Evolutionary conservation across 192 early-diverging fungal species (phyloP).

Genomic region (Radiomyces spectabilis): DNA sequence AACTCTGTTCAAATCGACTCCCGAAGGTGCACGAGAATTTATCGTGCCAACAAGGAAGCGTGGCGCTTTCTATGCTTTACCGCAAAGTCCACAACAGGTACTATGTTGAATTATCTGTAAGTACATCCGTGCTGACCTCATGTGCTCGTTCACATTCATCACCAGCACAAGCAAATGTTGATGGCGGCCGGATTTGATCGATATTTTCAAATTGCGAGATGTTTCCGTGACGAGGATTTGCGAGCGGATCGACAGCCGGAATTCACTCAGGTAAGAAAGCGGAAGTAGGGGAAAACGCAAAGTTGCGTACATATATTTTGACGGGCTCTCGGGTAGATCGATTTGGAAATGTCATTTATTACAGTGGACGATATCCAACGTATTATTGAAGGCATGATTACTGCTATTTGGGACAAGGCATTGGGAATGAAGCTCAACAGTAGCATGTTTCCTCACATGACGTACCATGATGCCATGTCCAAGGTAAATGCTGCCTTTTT

Average conservation of each 20-base stretch:
- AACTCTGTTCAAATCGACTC: conserved; percentile 83
- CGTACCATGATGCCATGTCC: conserved; percentile 77
- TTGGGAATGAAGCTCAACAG: conserved; percentile 43
- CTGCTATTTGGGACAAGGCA: conserved; percentile 52
- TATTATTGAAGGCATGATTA: conserved; percentile 67
- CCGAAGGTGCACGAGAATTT: conserved; percentile 90
- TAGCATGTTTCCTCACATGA: conserved; percentile 61
- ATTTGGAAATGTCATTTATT: conserved; percentile 87
- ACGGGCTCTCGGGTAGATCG: conserved; percentile 44
- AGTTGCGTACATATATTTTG: background rate
- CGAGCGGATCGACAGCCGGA: conserved; percentile 88
- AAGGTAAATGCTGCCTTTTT: too few relatives aligned
- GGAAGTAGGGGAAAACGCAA: background rate
- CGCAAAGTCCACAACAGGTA: conserved; percentile 88
- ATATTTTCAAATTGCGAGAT: conserved; percentile 90
- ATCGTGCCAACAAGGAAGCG: conserved; percentile 80
- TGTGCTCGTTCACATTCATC: too few relatives aligned
- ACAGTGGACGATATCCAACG: conserved; percentile 59
- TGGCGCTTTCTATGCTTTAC: conserved; percentile 77
- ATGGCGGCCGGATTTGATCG: conserved; percentile 86
- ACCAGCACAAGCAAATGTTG: conserved; percentile 86
- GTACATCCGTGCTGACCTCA: too few relatives aligned
- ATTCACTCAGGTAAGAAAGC: conserved; percentile 72
- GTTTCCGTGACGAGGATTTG: conserved; percentile 86
- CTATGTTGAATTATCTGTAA: too few relatives aligned